These are phyloP conservation scores for Sarocladium oryzae DNA, from an alignment of 2,329 filamentous ascomycete genomes.

Conservation along the genomic window DNA sequence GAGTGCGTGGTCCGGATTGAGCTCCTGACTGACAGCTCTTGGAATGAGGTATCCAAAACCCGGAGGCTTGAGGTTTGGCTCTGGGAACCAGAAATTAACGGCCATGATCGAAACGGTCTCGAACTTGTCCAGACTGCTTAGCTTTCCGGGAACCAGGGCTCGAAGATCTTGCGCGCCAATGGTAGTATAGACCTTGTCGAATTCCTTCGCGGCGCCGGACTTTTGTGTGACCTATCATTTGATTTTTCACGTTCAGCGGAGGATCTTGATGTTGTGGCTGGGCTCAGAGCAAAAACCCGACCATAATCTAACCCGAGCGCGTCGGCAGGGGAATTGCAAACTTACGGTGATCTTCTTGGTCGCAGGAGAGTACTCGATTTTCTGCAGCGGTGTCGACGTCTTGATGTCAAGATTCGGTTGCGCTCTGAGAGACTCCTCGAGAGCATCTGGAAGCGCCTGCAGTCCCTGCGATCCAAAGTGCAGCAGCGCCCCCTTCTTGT, in stretches of 20 bases:
- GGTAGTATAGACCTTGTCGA: slow-evolving; percentile 60
- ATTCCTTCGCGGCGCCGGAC: slow-evolving; percentile 19
- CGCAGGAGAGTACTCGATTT: slow-evolving; percentile 33
- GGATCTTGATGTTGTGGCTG: too few species aligned
- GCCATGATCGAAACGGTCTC: slow-evolving; percentile 79
- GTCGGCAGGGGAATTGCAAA: slow-evolving; percentile 5
- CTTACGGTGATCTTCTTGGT: slow-evolving; percentile 26
- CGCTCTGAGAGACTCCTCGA: slow-evolving; percentile 43
- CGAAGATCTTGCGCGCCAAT: slow-evolving; percentile 44
- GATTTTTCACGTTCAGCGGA: too few species aligned
- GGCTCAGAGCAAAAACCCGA: too few species aligned
- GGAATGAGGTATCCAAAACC: slow-evolving; percentile 95
- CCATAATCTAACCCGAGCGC: too few species aligned
- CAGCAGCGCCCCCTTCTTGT: slow-evolving; percentile 17
- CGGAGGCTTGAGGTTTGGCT: slow-evolving; percentile 53
- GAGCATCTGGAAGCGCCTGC: slow-evolving; percentile 47
- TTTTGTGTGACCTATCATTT: slow-evolving; percentile 12
- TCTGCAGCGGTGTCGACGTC: slow-evolving; percentile 39
- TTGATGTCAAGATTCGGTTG: slow-evolving; percentile 56
- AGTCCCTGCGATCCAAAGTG: slow-evolving; percentile 51
- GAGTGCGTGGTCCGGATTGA: slow-evolving; percentile 77
- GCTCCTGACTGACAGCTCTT: slow-evolving; percentile 57
- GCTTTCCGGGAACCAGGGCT: slow-evolving; percentile 24
- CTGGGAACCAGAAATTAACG: slow-evolving; percentile 79
- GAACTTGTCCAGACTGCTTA: slow-evolving; percentile 46